Evolutionary conservation across 129 eudicot genomes (phyloP).

Genomic region (Chrysanthemum makinoi): DNA sequence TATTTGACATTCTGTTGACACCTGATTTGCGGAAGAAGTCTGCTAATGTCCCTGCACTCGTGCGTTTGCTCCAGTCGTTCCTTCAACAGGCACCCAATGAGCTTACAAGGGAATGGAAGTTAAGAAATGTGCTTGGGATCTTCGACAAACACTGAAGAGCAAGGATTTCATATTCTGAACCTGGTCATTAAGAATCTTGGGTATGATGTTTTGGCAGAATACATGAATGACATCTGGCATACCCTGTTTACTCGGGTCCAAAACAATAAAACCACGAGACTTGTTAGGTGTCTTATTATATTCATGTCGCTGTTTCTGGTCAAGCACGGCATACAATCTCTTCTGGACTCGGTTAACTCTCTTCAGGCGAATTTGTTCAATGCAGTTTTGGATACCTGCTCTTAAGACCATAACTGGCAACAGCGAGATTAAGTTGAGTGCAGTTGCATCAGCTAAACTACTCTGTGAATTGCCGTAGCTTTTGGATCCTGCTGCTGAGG

Average conservation of each 20-base stretch:
- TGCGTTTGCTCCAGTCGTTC: slow-evolving; percentile 90
- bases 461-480: slow-evolving; percentile 61
- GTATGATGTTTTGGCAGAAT: slow-evolving; percentile 64
- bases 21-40: slow-evolving; percentile 81
- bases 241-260: slow-evolving; percentile 63
- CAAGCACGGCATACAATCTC: slow-evolving; percentile 68
- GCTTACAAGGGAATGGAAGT: slow-evolving; percentile 64
- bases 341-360: slow-evolving; percentile 60
- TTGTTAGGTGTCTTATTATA: slow-evolving; percentile 62
- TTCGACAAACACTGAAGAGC: slow-evolving; percentile 77
- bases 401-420: slow-evolving; percentile 73
- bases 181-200: slow-evolving; percentile 84
- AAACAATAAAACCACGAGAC: slow-evolving; percentile 49
- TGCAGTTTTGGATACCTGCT: slow-evolving; percentile 64
- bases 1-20: slow-evolving; percentile 65
- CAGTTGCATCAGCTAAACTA: slow-evolving; percentile 82
- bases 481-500: slow-evolving; percentile 53
- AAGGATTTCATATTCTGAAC: slow-evolving; percentile 89
- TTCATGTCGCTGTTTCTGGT: slow-evolving; percentile 86
- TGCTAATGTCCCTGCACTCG: slow-evolving; percentile 93
- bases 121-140: slow-evolving; percentile 67
- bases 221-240: slow-evolving; percentile 62
- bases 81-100: slow-evolving; percentile 84
- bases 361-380: slow-evolving; percentile 64
- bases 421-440: slow-evolving; percentile 68